Percentiles rank a stretch among this genome's conserved stretches.
phyloP scores from a whole-genome alignment of 2,329 filamentous ascomycete genomes.

The Ambrosiella xylebori region DNA sequence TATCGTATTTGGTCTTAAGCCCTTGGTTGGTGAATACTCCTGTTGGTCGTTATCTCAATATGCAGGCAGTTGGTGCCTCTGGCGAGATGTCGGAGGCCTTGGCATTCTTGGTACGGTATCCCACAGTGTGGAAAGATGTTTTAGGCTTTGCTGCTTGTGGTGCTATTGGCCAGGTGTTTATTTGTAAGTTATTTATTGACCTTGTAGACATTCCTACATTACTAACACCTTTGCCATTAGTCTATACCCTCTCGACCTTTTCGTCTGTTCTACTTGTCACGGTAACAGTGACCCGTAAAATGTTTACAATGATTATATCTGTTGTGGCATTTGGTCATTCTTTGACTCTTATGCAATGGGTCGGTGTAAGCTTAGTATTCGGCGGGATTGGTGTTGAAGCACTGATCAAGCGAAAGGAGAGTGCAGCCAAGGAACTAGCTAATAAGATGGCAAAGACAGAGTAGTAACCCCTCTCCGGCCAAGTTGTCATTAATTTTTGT shows the following conservation, averaged over 20 bases:
- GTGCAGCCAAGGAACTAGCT: conserved; percentile 57
- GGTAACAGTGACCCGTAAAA: conserved; percentile 93
- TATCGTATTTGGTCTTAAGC: conserved; percentile 55
- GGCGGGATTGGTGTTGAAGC: conserved; percentile 88
- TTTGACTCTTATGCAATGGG: conserved; percentile 77
- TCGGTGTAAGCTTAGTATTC: conserved; percentile 84
- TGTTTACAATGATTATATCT: conserved; percentile 96
- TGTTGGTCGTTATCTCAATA: conserved; percentile 46
- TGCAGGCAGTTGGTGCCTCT: conserved; percentile 45
- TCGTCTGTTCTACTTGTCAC: conserved; percentile 84
- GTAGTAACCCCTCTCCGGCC: neutral
- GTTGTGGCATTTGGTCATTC: conserved; percentile 88
- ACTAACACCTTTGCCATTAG: conserved; percentile 22
- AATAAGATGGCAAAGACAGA: conserved; percentile 24
- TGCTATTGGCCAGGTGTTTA: conserved; percentile 88
- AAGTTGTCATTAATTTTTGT: no score
- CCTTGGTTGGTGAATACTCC: conserved; percentile 61
- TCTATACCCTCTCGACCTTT: conserved; percentile 86
- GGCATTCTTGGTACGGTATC: conserved; percentile 63
- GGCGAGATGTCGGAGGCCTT: conserved; percentile 68
- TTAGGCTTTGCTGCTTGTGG: conserved; percentile 80
- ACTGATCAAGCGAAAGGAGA: conserved; percentile 62
- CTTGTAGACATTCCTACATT: neutral
- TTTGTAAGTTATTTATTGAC: conserved; percentile 40
- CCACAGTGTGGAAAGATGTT: conserved; percentile 70